Base-by-base conservation (phyloP, 129 eudicot genomes). In the Flaveria bidentis region DNA sequence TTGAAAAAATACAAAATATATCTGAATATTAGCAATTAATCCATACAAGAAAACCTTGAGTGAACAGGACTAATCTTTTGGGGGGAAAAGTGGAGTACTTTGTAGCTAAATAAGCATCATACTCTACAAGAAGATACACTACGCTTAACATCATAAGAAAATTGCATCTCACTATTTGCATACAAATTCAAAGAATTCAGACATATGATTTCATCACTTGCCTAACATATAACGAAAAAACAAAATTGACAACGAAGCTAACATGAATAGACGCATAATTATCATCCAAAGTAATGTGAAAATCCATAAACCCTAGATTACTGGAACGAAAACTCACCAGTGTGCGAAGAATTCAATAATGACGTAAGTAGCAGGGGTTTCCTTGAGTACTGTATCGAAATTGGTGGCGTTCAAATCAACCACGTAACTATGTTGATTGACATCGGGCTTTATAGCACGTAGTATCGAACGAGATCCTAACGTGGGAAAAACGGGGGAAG, bases 271-370 rank as follows among this genome's bases (percentile, higher is more conserved):
- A 36, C 41, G 41, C 1, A 5, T 5, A 36, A 36, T 36, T 5
- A 36, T 36, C 41, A 5, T 1, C 41, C 41, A 36, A 36, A 36
- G 5, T 36, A 7, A 64, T 46, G 49, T 80, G 69, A 53, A 45
- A 73, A 14, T 52, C 33, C 58, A 50, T 17, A 63, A 64, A 28
- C 76, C 80, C 67, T 68, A 75, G 18, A 41, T 76, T n/a, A 51
- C 17, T 41, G 15, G 49, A 26, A 65, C 9, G n/a, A 23, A 39
- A 26, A 84, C 87, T 52, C 17, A 93, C 98, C 98, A 93, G 86
- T 88, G 86, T 76, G 98, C 98, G 72, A 88, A 93, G 89, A 93
- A 93, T 72, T 93, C 98, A 28, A 93, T 96, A 75, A 93, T 67
- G 71, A 95, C 92, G 74, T 72, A 85, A 79, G 80, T 53, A 30